A percentile compares a stretch with the other conserved stretches of the same genome.
Conservation (phyloP, 345 rosid species). For the rapeseed (Brassica napus) region Da-Ae NC_063448.1:56451501-56452000, state of each 20-base stretch:
- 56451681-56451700: slow-evolving; percentile 55
- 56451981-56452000: slow-evolving; percentile 49
- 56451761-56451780: slow-evolving; percentile 82
- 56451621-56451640: slow-evolving; percentile 71
- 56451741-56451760: slow-evolving; percentile 94
- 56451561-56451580: slow-evolving; percentile 7
- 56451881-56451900: not conserved
- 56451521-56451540: slow-evolving; percentile 77
- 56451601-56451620: slow-evolving; percentile 56
- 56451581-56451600: not conserved
- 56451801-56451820: slow-evolving; percentile 49
- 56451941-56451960: slow-evolving; percentile 36
- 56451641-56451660: slow-evolving; percentile 53
- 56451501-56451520: slow-evolving; percentile 89
- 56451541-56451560: slow-evolving; percentile 30
- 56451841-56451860: slow-evolving; percentile 57
- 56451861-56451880: slow-evolving; percentile 36
- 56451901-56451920: not conserved
- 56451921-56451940: not conserved
- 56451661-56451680: slow-evolving; percentile 47
- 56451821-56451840: slow-evolving; percentile 68
- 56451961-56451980: slow-evolving; percentile 66
- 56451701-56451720: slow-evolving; percentile 61
- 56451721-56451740: slow-evolving; percentile 65
- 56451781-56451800: slow-evolving; percentile 82